A percentile compares a stretch with the other conserved stretches of the same genome.
phyloP scores from a whole-genome alignment of 2,329 filamentous ascomycete species.

The Amesomyces nigricolor region DNA sequence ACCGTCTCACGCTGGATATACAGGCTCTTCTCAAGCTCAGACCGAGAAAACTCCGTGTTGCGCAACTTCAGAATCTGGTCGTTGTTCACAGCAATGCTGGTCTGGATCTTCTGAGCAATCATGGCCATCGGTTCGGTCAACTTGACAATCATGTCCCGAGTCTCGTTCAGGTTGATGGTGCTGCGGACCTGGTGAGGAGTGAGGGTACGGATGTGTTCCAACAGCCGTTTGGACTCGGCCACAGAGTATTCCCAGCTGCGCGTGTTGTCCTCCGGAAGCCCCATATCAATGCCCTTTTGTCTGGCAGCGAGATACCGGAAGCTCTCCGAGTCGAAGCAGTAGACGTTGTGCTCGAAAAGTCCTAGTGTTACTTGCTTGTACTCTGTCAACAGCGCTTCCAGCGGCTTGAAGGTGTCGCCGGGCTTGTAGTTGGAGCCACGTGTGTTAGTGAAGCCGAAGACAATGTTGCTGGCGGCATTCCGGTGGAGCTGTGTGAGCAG shows the following conservation, averaged over 20 bases:
- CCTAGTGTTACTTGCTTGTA: conserved; percentile 29
- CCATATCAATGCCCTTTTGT: conserved; percentile 31
- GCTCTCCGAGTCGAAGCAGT: conserved; percentile 41
- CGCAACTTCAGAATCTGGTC: conserved; percentile 29
- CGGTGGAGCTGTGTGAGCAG: conserved; percentile 37
- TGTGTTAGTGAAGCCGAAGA: conserved; percentile 41
- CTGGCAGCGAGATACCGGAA: conserved; percentile 38
- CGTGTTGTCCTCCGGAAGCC: conserved; percentile 30
- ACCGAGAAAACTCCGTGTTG: conserved; percentile 24
- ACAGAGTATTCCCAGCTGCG: conserved; percentile 36
- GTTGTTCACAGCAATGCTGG: conserved; percentile 30
- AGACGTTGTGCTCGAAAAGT: conserved; percentile 31
- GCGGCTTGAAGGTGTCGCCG: conserved; percentile 36
- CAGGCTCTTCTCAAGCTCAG: conserved; percentile 28
- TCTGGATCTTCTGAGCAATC: conserved; percentile 31
- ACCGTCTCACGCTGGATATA: conserved; percentile 27
- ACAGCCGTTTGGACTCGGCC: conserved; percentile 29
- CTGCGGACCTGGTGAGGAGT: conserved; percentile 32
- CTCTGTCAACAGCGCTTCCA: conserved; percentile 29
- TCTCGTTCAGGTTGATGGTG: conserved; percentile 37
- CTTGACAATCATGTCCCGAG: conserved; percentile 32
- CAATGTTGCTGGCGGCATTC: conserved; percentile 36
- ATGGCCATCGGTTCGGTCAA: conserved; percentile 36
- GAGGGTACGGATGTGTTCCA: conserved; percentile 29
- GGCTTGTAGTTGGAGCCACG: conserved; percentile 37